Base-by-base conservation (phyloP, 768 basidiomycete genomes). In the Phlebiopsis gigantea region DNA sequence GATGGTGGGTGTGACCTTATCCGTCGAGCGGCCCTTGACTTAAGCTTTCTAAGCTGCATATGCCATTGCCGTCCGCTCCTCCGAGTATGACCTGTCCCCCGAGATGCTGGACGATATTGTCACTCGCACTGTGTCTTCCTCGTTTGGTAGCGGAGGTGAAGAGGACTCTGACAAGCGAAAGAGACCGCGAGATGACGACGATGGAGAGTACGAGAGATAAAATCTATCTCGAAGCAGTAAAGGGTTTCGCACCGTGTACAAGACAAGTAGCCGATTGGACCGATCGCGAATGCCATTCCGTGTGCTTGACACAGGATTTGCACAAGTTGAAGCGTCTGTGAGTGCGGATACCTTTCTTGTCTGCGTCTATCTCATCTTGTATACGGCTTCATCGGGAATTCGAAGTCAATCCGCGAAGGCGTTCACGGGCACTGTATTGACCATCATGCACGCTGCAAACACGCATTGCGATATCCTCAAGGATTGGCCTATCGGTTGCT, bases 21-120 rank as follows among this genome's bases (percentile, higher is more conserved):
- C 34, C 31, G 17, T 48, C 19, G 17, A 45, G 21, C 2, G 21
- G n/a, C 10, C 17, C 0, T 22, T 49, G 2, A 54, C 54, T 10
- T 17, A 21, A 24, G 19, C 26, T 26, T 46, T 46, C 25, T 45
- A 12, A 91, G 90, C 85, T 46, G 82, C 81, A 45, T 92, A 90
- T 64, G 82, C 88, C 4, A 80, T 90, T 49, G 77, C 79, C 39
- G 78, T 92, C 50, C 80, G 90, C 52, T 79, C 79, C 48, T 89
- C 85, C 17, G 89, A 91, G 63, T 89, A 83, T 61, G 84, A 88
- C 62, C 66, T 89, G 6, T 78, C 85, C 3, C 79, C 79, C 7
- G 82, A 88, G 46, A 78, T 84, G 69, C 71, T 90, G 31, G 85
- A 88, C 57, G 86, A 87, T 64, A 80, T 90, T 39, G 80, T 90